A percentile compares a stretch with the other conserved stretches of the same genome.
Conservation (phyloP, 2,329 filamentous ascomycete genomes). For the Daldinia sp. region DNA sequence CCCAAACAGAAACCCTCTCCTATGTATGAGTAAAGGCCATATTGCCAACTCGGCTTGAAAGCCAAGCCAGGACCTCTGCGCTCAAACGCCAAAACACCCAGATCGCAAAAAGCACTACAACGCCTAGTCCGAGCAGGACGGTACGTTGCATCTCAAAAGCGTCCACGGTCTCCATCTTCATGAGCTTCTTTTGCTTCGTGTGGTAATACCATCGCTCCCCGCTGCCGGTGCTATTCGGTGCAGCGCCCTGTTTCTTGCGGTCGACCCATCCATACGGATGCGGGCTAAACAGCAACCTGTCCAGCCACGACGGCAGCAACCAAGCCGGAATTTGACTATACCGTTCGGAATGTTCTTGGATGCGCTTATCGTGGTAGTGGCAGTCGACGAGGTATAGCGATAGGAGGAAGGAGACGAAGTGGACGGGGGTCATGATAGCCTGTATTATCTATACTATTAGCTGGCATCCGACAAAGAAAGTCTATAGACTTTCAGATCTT, state of each 20-base stretch:
- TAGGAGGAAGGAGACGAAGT: slow-evolving; percentile 70
- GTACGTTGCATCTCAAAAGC: slow-evolving; percentile 67
- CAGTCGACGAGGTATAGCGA: slow-evolving; percentile 71
- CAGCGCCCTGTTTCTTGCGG: slow-evolving; percentile 2
- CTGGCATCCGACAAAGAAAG: background rate
- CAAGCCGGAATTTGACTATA: slow-evolving; percentile 22
- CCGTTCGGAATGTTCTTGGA: slow-evolving; percentile 46
- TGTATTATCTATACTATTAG: slow-evolving; percentile 34
- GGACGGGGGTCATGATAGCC: slow-evolving; percentile 67
- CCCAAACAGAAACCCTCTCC: background rate
- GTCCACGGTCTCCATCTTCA: slow-evolving; percentile 68
- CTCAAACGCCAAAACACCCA: slow-evolving; percentile 45
- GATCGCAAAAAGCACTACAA: slow-evolving; percentile 44
- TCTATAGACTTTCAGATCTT: background rate
- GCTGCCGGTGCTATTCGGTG: slow-evolving; percentile 7
- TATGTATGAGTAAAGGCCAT: background rate
- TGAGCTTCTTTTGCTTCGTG: slow-evolving; percentile 66
- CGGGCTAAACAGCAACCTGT: slow-evolving; percentile 52
- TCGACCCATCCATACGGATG: slow-evolving; percentile 50
- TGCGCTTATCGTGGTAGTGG: slow-evolving; percentile 60
- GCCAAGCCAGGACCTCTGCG: slow-evolving; percentile 10
- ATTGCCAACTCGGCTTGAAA: background rate
- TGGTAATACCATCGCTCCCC: slow-evolving; percentile 58
- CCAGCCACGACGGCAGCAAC: slow-evolving; percentile 52
- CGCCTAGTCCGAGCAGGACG: slow-evolving; percentile 60